Base-by-base conservation (phyloP, 768 basidiomycete genomes). In the Tulasnella sp. region DNA sequence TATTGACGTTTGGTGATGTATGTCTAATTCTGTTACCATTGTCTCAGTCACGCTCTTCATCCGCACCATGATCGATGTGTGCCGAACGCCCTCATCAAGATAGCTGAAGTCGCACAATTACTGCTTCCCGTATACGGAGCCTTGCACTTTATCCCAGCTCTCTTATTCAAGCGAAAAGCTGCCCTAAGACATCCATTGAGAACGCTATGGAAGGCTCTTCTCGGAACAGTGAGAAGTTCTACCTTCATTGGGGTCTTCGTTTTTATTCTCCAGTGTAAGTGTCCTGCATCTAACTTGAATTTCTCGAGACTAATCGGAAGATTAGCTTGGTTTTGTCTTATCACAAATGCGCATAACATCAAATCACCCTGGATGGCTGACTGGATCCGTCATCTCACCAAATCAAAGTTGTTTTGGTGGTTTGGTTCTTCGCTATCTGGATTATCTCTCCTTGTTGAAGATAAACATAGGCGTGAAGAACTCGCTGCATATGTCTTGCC, bases 401-500 rank as follows among this genome's bases (percentile, higher is more conserved):
- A 76, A 15, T 79, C 80, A 34, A 84, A 79, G 59, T 70, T 70
- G 31, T 79, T 80, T 16, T 90, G 81, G 66, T 87, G 76, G 74
- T 32, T 87, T 2, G 71, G 77, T 3, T 89, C 90, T 0, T 70
- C 87, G 34, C 65, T 79, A 5, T 70, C 83, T 9, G 89, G 87
- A 9, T 58, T 93, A 6, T 73, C 87, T 5, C 66, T 98, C 41
- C 77, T 95, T 52, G 74, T 92, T 3, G 93, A 98, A 60, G 90
- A 87, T 61, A 81, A 77, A 68, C 74, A 82, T 58, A 72, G 93
- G n/a, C 74, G 91, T 4, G 83, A 78, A 1, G 93, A 98, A 66
- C 68, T 96, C 56, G 89, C 91, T 55, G 87, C 90, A 89, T 89
- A 85, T 62, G 81, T 80, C 1, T 66, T 96, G 20, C 93, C 93